A percentile compares a stretch with the other conserved stretches of the same genome.
phyloP scores from a whole-genome alignment of 2,329 filamentous ascomycete species.

The Neocatenulostroma microsporum region DNA sequence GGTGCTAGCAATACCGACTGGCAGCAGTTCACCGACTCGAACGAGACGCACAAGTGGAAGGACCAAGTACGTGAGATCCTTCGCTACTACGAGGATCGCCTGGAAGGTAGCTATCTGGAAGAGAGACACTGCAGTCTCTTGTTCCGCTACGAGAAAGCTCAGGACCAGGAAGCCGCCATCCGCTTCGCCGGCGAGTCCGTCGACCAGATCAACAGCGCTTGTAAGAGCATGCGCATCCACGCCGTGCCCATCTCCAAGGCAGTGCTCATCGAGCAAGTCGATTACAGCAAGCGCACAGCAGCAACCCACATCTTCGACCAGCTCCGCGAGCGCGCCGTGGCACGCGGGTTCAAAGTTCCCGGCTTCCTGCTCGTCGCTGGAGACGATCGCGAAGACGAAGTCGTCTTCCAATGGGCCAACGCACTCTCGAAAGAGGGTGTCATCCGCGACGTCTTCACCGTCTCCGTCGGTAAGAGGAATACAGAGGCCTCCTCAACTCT shows the following conservation, averaged over 20 bases:
- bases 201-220: conserved; percentile 91
- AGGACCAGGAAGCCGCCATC: conserved; percentile 65
- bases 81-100: conserved; percentile 81
- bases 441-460: conserved; percentile 62
- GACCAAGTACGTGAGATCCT: conserved; percentile 73
- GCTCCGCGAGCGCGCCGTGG: conserved; percentile 29
- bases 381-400: conserved; percentile 87
- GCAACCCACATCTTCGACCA: conserved; percentile 62
- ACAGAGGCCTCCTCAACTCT: conserved; percentile 80
- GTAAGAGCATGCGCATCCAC: conserved; percentile 72
- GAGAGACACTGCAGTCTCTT: conserved; percentile 86
- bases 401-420: conserved; percentile 93
- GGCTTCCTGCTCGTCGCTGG: conserved; percentile 88
- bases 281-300: conserved; percentile 82
- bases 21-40: conserved; percentile 67
- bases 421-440: conserved; percentile 51
- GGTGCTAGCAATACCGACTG: conserved; percentile 53
- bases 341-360: conserved; percentile 37
- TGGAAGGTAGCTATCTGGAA: conserved; percentile 80
- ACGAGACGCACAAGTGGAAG: conserved; percentile 71
- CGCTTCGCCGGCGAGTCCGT: conserved; percentile 83
- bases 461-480: conserved; percentile 78
- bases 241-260: conserved; percentile 70
- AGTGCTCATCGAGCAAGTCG: conserved; percentile 74
- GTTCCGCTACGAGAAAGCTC: conserved; percentile 80